These are phyloP conservation scores for Austroboletus eburneus DNA, from an alignment of 768 basidiomycete species.

Conservation along the genomic window DNA sequence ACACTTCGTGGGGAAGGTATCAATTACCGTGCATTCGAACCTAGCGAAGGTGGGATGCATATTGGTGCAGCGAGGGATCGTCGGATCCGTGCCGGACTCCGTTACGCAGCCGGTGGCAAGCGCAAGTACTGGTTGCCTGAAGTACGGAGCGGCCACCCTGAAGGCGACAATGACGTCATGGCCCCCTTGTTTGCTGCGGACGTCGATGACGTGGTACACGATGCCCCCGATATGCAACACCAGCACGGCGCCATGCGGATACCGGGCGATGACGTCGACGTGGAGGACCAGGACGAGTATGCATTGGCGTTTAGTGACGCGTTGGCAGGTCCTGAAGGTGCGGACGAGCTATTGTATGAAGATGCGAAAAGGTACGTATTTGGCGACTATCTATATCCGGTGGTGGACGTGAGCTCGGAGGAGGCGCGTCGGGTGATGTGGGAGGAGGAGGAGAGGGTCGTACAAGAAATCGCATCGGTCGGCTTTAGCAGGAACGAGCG, in stretches of 20 bases:
- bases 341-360: conserved; percentile 71
- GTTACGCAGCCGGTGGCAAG: conserved; percentile 88
- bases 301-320: conserved; percentile 24
- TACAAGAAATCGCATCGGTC: conserved; percentile 19
- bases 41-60: conserved; percentile 90
- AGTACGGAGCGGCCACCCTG: conserved; percentile 37
- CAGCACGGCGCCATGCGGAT: conserved; percentile 14
- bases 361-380: conserved; percentile 79
- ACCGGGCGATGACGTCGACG: conserved; percentile 29
- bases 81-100: conserved; percentile 85
- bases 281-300: conserved; percentile 33
- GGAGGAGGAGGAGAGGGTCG: conserved; percentile 29
- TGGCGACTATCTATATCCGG: conserved; percentile 88
- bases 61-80: conserved; percentile 82
- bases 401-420: conserved; percentile 77
- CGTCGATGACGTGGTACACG: conserved; percentile 59
- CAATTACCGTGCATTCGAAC: conserved; percentile 95
- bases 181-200: conserved; percentile 72
- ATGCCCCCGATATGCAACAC: conserved; percentile 51
- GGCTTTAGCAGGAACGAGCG: conserved; percentile 5
- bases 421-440: conserved; percentile 29
- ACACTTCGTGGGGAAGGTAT: conserved; percentile 88
- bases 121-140: conserved; percentile 92
- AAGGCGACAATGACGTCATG: conserved; percentile 51
- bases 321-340: conserved; percentile 50